Evolutionary conservation across 2,329 filamentous ascomycete genomes (phyloP).

Genomic region (Scedosporium dehoogii): DNA sequence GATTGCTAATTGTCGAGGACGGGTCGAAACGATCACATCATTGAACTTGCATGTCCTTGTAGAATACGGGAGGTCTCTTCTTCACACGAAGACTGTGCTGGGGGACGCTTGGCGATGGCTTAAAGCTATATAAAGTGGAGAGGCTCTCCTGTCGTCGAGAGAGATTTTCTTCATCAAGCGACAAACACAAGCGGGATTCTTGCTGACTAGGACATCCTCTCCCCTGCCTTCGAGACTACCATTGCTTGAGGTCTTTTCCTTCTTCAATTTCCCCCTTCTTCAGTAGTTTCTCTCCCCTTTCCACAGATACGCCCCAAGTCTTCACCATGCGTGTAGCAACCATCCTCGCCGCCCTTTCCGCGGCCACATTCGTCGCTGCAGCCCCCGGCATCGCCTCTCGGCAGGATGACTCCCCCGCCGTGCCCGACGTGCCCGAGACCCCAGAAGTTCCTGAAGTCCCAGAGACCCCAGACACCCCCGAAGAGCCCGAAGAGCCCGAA

Average conservation of each 20-base stretch:
- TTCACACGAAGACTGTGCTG: not conserved
- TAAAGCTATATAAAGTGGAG: not conserved
- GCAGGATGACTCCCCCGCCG: conserved; percentile 7
- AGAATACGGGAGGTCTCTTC: not conserved
- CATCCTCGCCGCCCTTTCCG: conserved; percentile 10
- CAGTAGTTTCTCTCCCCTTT: not conserved
- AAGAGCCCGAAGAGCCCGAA: not conserved
- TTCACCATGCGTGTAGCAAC: conserved; percentile 11
- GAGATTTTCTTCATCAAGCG: not conserved
- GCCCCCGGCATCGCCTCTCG: conserved; percentile 6
- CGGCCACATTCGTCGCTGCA: conserved; percentile 9
- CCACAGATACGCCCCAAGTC: not conserved
- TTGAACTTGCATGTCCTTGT: not conserved
- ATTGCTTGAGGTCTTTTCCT: not conserved
- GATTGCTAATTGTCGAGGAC: not conserved
- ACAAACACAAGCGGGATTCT: not conserved
- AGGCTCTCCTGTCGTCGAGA: not conserved
- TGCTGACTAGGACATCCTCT: not conserved
- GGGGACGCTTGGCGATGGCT: not conserved
- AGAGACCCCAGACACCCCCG: not conserved
- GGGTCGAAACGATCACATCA: not conserved
- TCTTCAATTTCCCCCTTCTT: not conserved
- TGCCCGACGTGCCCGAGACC: not conserved
- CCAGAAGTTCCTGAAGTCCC: too few relatives aligned
- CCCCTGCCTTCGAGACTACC: not conserved